Conservation (phyloP, 2,329 filamentous ascomycete species). For the Trichoderma polysporum region DNA sequence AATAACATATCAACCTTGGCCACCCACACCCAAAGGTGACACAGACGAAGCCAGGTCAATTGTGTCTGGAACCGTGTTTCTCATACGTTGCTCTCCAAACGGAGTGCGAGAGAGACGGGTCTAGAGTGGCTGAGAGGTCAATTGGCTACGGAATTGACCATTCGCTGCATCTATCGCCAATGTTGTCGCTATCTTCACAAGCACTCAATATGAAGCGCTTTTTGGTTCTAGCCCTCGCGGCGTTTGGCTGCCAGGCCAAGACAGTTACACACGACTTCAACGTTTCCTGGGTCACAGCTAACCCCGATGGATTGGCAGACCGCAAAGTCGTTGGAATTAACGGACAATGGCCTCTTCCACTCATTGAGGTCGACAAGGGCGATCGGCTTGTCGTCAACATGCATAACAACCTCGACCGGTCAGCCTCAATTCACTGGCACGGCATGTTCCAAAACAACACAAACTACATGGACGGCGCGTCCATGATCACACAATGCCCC, state of each 20-base stretch:
- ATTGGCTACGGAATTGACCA: background rate
- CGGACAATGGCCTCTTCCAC: conserved; percentile 62
- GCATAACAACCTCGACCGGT: conserved; percentile 46
- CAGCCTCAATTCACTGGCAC: conserved; percentile 59
- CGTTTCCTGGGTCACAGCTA: conserved; percentile 59
- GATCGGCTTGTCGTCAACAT: conserved; percentile 52
- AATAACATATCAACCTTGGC: background rate
- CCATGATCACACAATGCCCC: conserved; percentile 56
- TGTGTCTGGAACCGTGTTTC: background rate
- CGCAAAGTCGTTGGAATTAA: conserved; percentile 66
- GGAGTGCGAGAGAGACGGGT: background rate
- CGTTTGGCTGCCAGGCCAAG: conserved; percentile 25
- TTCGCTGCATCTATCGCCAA: background rate
- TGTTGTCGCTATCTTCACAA: background rate
- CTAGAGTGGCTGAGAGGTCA: background rate
- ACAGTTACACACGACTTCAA: conserved; percentile 59
- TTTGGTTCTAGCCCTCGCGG: conserved; percentile 1
- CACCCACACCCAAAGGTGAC: background rate
- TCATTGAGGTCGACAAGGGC: conserved; percentile 54
- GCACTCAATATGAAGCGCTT: conserved; percentile 1
- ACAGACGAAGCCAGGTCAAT: background rate
- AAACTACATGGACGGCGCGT: conserved; percentile 60
- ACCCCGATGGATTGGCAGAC: conserved; percentile 57
- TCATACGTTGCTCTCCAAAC: background rate
- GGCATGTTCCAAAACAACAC: conserved; percentile 60